Base-by-base conservation (phyloP, 352 stramenopile species). In the Phytopythium boreale region DNA sequence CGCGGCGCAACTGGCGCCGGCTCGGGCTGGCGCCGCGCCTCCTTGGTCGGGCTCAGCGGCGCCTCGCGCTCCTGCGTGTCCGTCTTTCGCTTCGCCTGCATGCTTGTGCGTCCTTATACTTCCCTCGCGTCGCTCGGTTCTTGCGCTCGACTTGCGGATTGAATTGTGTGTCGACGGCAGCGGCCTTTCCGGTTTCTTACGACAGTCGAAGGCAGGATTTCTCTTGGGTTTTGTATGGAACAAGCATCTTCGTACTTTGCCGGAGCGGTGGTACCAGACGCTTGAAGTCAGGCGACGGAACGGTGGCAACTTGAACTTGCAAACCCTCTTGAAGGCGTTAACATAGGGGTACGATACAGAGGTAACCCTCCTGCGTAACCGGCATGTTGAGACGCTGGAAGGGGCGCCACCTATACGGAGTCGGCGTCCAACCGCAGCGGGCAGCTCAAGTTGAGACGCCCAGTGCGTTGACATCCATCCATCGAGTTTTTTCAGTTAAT, bases 1-100 rank as follows among this genome's bases (percentile, higher is more conserved):
- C 44, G 20, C n/a, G 34, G 34, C 34, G 14, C 34, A 8, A 11
- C 34, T 11, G 34, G 34, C 34, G 34, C 34, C 34, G 34, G 34
- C 34, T 39, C 34, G 37, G 37, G 37, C 1, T 44, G 37, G 5
- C 37, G 37, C 11, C 37, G 9, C 37, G 37, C 11, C 37, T 44
- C 37, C 37, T 44, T 44, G 4, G 37, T 20, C 37, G 37, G 37
- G 37, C 37, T 44, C 37, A 44, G 37, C 37, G 14, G 1, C 37
- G 9, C 37, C 37, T 14, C 37, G 11, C 10, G 37, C 19, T 53
- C 57, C 63, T 41, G 64, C 61, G 26, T 9, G 50, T 34, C 47
- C 51, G 63, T 72, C 70, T 69, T 72, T 59, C 69, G 64, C 59
- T 72, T 69, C 26, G 41, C 37, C 26, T n/a, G 29, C 37, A 49